A percentile compares a stretch with the other conserved stretches of the same genome.
phyloP scores from a whole-genome alignment of 1,139 yeast genomes.

The Lodderomyces beijingensis region DNA sequence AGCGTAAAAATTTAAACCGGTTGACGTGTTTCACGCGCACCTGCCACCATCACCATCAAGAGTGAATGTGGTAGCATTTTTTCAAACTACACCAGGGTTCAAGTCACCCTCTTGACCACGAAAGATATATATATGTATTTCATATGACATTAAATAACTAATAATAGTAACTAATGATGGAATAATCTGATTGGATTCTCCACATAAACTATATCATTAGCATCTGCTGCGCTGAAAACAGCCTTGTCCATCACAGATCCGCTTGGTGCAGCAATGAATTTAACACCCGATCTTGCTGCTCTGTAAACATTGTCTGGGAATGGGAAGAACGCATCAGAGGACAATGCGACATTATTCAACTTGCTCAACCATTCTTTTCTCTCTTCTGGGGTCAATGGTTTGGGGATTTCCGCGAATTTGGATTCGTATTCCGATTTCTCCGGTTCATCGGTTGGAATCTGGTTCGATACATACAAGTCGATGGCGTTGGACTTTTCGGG shows the following conservation, averaged over 20 bases:
- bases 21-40: too few relatives aligned
- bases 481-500: slow-evolving; percentile 98
- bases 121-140: too few relatives aligned
- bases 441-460: slow-evolving; percentile 88
- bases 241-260: slow-evolving; percentile 98
- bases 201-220: slow-evolving; percentile 80
- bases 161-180: too few relatives aligned
- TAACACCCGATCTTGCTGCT: slow-evolving; percentile 95
- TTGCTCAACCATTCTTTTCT: slow-evolving; percentile 82
- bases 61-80: too few relatives aligned
- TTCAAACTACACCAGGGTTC: too few relatives aligned
- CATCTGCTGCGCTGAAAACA: slow-evolving; percentile 92
- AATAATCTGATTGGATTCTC: slow-evolving; percentile 95
- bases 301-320: slow-evolving; percentile 98
- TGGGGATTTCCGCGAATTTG: slow-evolving; percentile 79
- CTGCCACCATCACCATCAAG: too few relatives aligned
- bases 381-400: slow-evolving; percentile 77
- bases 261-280: slow-evolving; percentile 91
- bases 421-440: slow-evolving; percentile 90
- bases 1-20: too few relatives aligned
- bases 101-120: too few relatives aligned
- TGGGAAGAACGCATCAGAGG: slow-evolving; percentile 99
- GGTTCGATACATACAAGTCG: slow-evolving; percentile 86
- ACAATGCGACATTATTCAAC: slow-evolving; percentile 79
- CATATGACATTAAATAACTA: too few relatives aligned